Conservation (phyloP, 2,329 filamentous ascomycete genomes). For the Hypoxylon sp. region DNA sequence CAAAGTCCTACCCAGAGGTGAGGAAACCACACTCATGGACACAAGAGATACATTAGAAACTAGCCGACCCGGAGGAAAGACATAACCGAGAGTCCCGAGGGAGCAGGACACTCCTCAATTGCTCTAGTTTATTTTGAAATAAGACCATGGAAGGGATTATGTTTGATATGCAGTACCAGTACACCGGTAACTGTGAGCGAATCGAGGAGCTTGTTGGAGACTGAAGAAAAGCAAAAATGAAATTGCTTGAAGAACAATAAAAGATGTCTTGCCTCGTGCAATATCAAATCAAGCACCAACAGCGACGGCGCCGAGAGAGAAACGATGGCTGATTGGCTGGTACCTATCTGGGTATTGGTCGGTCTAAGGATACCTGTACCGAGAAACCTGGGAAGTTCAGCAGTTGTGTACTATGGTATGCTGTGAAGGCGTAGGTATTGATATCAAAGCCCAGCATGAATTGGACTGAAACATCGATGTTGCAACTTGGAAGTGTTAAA, state of each 20-base stretch:
- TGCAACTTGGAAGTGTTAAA: no score
- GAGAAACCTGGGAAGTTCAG: no score
- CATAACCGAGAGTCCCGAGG: not conserved
- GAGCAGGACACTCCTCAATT: conserved; percentile 1
- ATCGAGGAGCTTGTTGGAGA: conserved; percentile 18
- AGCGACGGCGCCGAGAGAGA: conserved; percentile 9
- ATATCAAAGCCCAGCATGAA: no score
- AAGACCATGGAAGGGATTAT: conserved; percentile 9
- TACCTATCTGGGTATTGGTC: not conserved
- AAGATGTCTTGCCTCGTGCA: not conserved
- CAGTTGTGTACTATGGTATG: no score
- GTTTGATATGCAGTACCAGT: conserved; percentile 21
- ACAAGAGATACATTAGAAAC: not conserved
- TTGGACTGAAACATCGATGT: no score
- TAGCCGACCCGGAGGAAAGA: not conserved
- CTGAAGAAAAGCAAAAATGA: conserved; percentile 22
- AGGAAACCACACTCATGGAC: not conserved
- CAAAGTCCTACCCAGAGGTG: no score
- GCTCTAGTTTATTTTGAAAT: conserved; percentile 1
- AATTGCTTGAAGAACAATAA: conserved; percentile 15
- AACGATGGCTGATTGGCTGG: not conserved
- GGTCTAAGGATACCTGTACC: not conserved
- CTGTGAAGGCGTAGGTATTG: no score
- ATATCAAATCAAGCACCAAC: conserved; percentile 8
- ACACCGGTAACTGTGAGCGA: conserved; percentile 21